A percentile compares a stretch with the other conserved stretches of the same genome.
Conservation (phyloP, 2,329 filamentous ascomycete genomes). For the Exophiala dermatitidis region DNA sequence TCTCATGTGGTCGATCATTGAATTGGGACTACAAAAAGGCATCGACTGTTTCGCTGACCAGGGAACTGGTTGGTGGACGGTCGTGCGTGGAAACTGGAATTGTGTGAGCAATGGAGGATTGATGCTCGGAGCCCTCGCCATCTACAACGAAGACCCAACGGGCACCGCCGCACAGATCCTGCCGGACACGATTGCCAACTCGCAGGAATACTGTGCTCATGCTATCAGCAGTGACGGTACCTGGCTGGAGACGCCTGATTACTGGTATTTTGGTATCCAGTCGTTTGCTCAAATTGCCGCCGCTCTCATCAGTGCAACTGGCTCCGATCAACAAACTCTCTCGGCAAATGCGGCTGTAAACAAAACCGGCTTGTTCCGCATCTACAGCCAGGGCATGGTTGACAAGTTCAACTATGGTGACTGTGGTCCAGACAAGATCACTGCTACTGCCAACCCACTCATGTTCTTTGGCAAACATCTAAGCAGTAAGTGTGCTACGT, state of each 20-base stretch:
- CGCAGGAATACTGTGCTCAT: slow-evolving; percentile 5
- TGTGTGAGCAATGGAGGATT: slow-evolving; percentile 7
- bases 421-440: slow-evolving; percentile 7
- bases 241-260: slow-evolving; percentile 8
- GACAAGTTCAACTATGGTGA: slow-evolving; percentile 8
- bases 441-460: slow-evolving; percentile 7
- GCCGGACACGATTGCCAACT: slow-evolving; percentile 1
- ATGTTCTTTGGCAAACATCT: slow-evolving; percentile 7
- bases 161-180: slow-evolving; percentile 4
- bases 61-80: slow-evolving; percentile 1
- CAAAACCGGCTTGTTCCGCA: slow-evolving; percentile 8
- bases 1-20: slow-evolving; percentile 6
- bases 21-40: slow-evolving; percentile 5
- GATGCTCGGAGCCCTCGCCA: slow-evolving; percentile 7
- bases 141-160: slow-evolving; percentile 8
- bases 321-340: slow-evolving; percentile 3
- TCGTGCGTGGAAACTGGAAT: slow-evolving; percentile 6
- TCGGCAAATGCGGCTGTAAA: slow-evolving; percentile 2
- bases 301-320: slow-evolving; percentile 6
- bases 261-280: slow-evolving; percentile 8
- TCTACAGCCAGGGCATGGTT: slow-evolving; percentile 6
- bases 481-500: slow-evolving; percentile 1
- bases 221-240: slow-evolving; percentile 5
- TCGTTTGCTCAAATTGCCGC: slow-evolving; percentile 6
- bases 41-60: slow-evolving; percentile 3